Percentiles rank a stretch among this genome's conserved stretches.
Conservation (phyloP, 1,139 yeast species). For the Saccharomyces hybrid region DNA sequence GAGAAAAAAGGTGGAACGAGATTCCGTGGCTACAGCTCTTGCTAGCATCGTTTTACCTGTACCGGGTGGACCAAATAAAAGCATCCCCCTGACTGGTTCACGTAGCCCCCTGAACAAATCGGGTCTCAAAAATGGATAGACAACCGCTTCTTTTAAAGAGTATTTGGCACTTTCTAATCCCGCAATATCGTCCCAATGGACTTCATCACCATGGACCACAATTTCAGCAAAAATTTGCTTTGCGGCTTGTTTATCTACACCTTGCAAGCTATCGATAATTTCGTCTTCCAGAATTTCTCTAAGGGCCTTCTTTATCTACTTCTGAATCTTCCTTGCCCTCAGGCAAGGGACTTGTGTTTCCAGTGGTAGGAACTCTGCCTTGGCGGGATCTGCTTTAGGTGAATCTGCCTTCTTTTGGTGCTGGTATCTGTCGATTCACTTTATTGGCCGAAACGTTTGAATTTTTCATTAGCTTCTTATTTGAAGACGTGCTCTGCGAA, state of each 20-base stretch:
- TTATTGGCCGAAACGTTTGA: not conserved
- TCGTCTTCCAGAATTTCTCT: conserved; percentile 33
- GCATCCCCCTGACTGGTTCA: conserved; percentile 95
- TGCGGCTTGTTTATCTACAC: conserved; percentile 61
- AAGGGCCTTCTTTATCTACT: conserved; percentile 11
- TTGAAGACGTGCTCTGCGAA: not conserved
- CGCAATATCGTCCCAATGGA: conserved; percentile 94
- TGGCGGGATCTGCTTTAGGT: conserved; percentile 4
- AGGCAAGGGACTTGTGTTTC: conserved; percentile 27
- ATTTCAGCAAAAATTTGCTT: conserved; percentile 84
- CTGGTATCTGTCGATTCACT: conserved; percentile 1
- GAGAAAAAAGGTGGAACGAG: conserved; percentile 92
- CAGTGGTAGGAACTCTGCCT: conserved; percentile 14
- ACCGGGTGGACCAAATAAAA: conserved; percentile 95
- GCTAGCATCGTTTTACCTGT: conserved; percentile 98
- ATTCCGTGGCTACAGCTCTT: conserved; percentile 94
- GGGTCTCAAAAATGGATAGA: conserved; percentile 89
- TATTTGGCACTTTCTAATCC: conserved; percentile 86
- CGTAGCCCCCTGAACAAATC: conserved; percentile 85
- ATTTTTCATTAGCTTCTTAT: not conserved
- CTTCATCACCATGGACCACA: conserved; percentile 90
- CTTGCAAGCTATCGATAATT: conserved; percentile 34
- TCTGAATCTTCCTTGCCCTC: conserved; percentile 15
- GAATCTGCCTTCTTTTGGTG: conserved; percentile 2
- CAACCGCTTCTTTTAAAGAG: conserved; percentile 91